Conservation (phyloP, 1,284 basidiomycete species). For the Ceratobasidium sp. region DNA sequence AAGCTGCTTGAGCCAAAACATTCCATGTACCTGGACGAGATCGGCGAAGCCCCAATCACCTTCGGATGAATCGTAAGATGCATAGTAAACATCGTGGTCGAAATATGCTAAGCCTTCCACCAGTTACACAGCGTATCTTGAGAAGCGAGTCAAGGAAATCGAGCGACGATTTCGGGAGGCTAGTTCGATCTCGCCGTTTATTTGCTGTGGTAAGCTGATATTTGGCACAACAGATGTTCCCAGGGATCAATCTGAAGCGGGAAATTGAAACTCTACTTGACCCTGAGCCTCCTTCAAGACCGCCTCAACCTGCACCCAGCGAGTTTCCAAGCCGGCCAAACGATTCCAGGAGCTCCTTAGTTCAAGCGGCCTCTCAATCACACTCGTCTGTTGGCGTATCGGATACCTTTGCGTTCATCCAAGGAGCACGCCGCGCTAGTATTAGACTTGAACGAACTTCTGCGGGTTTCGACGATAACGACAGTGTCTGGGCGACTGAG, state of each 20-base stretch:
- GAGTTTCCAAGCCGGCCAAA: neutral
- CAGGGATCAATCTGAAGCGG: constrained; percentile 11
- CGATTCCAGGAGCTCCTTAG: neutral
- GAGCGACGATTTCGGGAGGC: neutral
- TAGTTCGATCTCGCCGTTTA: neutral
- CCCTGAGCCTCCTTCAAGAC: neutral
- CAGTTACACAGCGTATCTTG: constrained; percentile 11
- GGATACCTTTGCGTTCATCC: neutral
- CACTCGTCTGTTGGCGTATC: neutral
- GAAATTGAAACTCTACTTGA: constrained; percentile 1
- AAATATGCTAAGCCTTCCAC: neutral
- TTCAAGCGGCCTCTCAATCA: neutral
- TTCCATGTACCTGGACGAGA: neutral
- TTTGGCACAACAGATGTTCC: constrained; percentile 6
- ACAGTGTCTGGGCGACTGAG: no score
- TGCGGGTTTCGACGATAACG: no score
- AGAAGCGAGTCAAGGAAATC: neutral
- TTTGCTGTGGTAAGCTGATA: neutral
- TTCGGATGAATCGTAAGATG: neutral
- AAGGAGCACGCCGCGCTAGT: neutral
- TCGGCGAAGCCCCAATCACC: constrained; percentile 1
- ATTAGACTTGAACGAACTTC: neutral
- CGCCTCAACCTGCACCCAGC: neutral
- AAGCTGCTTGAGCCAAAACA: neutral
- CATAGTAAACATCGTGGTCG: no score